phyloP scores from a whole-genome alignment of 108 stramenopile species.

The Pseudonitzschia multiseries region DNA sequence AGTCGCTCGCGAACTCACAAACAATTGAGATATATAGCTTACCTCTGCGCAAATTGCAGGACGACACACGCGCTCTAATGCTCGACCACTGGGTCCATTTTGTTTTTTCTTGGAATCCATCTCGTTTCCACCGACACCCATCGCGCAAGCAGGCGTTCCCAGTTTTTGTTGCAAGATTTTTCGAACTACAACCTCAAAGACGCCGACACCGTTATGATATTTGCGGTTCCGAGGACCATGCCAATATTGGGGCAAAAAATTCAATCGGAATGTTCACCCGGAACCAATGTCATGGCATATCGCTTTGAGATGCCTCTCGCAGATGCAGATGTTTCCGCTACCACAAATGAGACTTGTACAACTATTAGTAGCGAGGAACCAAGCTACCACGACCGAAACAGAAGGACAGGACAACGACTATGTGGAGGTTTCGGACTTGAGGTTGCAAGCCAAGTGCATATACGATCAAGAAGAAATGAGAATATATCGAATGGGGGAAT shows the following conservation, averaged over 20 bases:
- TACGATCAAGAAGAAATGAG: slow-evolving; percentile 84
- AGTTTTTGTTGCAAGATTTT: slow-evolving; percentile 53
- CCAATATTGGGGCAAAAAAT: slow-evolving; percentile 55
- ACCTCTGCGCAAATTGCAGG: no score
- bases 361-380: background rate
- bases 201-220: slow-evolving; percentile 74
- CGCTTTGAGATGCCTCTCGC: slow-evolving; percentile 69
- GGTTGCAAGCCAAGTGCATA: slow-evolving; percentile 49
- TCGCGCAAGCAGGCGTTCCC: slow-evolving; percentile 24
- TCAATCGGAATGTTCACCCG: slow-evolving; percentile 47
- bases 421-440: slow-evolving; percentile 1
- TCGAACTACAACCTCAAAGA: slow-evolving; percentile 38
- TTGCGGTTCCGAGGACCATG: slow-evolving; percentile 76
- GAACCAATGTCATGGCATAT: slow-evolving; percentile 72
- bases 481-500: slow-evolving; percentile 43
- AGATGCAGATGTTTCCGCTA: background rate
- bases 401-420: background rate
- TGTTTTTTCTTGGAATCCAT: background rate
- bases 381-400: slow-evolving; percentile 1
- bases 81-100: background rate
- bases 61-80: no score
- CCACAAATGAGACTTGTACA: background rate
- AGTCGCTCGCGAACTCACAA: no score
- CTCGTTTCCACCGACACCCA: background rate
- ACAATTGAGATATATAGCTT: no score